Evolutionary conservation across 192 early-diverging fungal species (phyloP), one percentile per base, ranked within the genome.

Genomic region (Haplosporangium gracile): DNA sequence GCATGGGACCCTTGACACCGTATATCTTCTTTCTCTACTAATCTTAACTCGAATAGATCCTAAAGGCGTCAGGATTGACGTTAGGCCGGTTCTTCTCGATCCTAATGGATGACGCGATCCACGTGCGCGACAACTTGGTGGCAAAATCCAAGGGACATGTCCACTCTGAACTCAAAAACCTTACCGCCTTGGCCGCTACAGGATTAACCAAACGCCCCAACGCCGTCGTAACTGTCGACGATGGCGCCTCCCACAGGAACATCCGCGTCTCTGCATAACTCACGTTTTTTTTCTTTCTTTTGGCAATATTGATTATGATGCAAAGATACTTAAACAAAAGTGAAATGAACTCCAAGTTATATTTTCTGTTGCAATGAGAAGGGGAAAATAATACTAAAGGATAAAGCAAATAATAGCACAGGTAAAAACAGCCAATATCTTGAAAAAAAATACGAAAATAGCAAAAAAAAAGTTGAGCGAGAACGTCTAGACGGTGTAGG

Each of bases 61-160:
- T 83, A 2, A 83, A 75, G 40, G 70, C 77, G 1, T 83, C 82
- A 42, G 73, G 77, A 26, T 26, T 83, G 68, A 75, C 76, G 0
- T 40, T 83, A 0, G 77, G 77, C 4, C 76, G 75, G 29, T 79
- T 83, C 73, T 83, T 83, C 49, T 45, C 40, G 20, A 70, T 75
- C n/a, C 49, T 83, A 3, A 83, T 83, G 76, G 72, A 78, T 8
- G 82, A 83, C 40, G 82, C 82, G 18, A 55, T 79, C 72, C 57
- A 42, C 4, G 63, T 75, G 7, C 60, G 68, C n/a, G 72, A 83
- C 34, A 70, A 69, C 43, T 36, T 68, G 26, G 38, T 73, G 2
- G 53, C 76, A 13, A 76, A 82, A 39, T 29, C 36, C 6, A 72
- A 39, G 8, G 43, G 29, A 39, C 38, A 63, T 36, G 16, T 18